Evolutionary conservation across 2,329 filamentous ascomycete genomes (phyloP).

Genomic region (Colletotrichum filicis): DNA sequence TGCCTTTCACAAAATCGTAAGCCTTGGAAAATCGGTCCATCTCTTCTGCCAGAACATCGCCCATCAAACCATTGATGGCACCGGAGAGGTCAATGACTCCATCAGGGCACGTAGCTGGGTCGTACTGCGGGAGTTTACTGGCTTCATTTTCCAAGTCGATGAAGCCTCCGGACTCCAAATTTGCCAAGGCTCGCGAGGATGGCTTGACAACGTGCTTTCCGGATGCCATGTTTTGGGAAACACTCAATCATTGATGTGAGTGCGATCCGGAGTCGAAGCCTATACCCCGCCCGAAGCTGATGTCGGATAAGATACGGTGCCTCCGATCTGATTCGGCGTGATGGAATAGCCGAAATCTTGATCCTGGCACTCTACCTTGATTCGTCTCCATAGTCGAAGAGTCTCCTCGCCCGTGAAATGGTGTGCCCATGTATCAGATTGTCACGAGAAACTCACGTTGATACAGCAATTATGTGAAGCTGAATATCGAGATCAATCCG

Average conservation of each 20-base stretch:
- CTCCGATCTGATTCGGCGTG: neutral
- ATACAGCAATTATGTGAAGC: neutral
- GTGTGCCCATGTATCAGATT: neutral
- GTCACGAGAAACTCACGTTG: neutral
- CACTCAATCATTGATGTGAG: neutral
- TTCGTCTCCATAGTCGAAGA: neutral
- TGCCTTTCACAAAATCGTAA: neutral
- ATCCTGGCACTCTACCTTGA: neutral
- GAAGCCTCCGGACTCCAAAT: slow-evolving; percentile 3
- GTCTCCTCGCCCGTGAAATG: neutral
- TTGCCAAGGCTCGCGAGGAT: slow-evolving; percentile 9
- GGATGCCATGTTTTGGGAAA: neutral
- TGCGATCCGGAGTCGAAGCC: neutral
- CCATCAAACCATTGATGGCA: slow-evolving; percentile 15
- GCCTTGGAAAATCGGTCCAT: neutral
- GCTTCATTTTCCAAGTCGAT: slow-evolving; percentile 16
- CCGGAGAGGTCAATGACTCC: slow-evolving; percentile 23
- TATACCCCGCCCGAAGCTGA: slow-evolving; percentile 9
- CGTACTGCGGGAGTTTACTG: slow-evolving; percentile 5
- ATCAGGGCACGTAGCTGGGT: neutral
- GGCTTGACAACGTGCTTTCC: neutral
- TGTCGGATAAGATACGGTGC: neutral
- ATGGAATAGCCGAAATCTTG: neutral
- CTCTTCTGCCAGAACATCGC: neutral
- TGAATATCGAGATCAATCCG: neutral